Percentiles rank a stretch among this genome's conserved stretches.
phyloP scores from a whole-genome alignment of 2,329 filamentous ascomycete genomes.

The Cladosporium sphaerospermum region DNA sequence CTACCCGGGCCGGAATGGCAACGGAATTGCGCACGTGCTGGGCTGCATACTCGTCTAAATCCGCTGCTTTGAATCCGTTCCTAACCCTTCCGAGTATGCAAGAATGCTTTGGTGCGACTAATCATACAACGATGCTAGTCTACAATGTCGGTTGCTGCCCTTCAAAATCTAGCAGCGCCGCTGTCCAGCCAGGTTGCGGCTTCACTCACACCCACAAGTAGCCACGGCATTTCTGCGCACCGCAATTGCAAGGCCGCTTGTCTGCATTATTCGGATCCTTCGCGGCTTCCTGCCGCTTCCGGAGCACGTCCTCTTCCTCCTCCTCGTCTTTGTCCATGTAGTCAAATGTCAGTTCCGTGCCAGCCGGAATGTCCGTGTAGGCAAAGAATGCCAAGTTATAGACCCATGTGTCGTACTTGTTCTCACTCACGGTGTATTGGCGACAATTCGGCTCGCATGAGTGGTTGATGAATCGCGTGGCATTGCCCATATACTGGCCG shows the following conservation, averaged over 20 bases:
- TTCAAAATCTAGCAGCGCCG: too few relatives aligned
- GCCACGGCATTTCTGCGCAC: constrained; percentile 59
- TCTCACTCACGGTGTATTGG: constrained; percentile 72
- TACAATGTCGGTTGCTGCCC: too few relatives aligned
- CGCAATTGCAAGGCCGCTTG: constrained; percentile 48
- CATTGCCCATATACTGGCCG: constrained; percentile 71
- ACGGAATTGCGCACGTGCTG: too few relatives aligned
- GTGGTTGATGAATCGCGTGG: constrained; percentile 78
- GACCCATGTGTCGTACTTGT: constrained; percentile 65
- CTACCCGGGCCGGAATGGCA: too few relatives aligned
- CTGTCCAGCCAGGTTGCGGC: too few relatives aligned
- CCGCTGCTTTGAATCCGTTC: too few relatives aligned
- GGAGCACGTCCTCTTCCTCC: constrained; percentile 26
- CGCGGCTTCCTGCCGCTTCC: constrained; percentile 32
- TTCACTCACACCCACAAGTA: constrained; percentile 54
- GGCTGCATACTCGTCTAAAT: too few relatives aligned
- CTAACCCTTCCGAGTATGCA: too few relatives aligned
- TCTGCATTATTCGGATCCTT: constrained; percentile 46
- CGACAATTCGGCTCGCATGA: constrained; percentile 72
- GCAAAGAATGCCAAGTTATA: constrained; percentile 77
- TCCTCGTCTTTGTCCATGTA: constrained; percentile 61
- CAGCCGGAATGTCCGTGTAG: constrained; percentile 55
- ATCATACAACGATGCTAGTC: too few relatives aligned
- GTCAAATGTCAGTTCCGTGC: constrained; percentile 72
- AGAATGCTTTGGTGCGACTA: too few relatives aligned